Conservation (phyloP, 164 flowering plant genomes). For the Tetrastigma voinierianum region DNA sequence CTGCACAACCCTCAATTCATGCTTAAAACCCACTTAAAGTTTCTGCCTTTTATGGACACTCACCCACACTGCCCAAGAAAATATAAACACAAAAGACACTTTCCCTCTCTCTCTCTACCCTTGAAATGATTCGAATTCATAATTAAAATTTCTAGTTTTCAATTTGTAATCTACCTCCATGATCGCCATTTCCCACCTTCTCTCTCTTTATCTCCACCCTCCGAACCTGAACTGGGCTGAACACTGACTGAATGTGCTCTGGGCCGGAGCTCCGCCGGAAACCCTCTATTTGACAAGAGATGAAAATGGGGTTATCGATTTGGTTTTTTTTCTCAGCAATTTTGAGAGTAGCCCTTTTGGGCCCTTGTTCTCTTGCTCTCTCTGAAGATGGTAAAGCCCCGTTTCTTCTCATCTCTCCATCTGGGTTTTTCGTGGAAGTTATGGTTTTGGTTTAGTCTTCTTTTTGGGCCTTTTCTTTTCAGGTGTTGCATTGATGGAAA, state of each 20-base stretch:
- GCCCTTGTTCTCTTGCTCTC: conserved; percentile 49
- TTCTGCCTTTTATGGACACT: not conserved
- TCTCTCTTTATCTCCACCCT: not conserved
- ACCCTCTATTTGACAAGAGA: not conserved
- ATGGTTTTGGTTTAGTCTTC: not conserved
- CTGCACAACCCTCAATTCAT: conserved; percentile 20
- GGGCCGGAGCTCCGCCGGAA: not conserved
- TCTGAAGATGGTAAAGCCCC: conserved; percentile 65
- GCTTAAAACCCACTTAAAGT: conserved; percentile 3
- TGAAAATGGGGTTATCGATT: conserved; percentile 14
- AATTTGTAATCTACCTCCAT: no score
- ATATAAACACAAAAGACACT: not conserved
- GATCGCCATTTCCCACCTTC: not conserved
- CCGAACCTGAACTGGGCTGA: not conserved
- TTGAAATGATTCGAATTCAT: no score
- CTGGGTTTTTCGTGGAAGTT: not conserved
- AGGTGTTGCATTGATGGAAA: conserved; percentile 76
- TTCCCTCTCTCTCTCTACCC: no score
- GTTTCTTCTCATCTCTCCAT: not conserved
- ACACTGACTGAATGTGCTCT: not conserved
- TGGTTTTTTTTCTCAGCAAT: conserved; percentile 27
- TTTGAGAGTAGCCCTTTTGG: conserved; percentile 21
- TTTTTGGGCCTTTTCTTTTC: conserved; percentile 5
- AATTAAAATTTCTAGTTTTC: no score
- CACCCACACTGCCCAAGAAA: conserved; percentile 5